These are phyloP conservation scores for Gossypium longicalyx DNA, from an alignment of 345 rosid genomes.

Conservation along the genomic window DNA sequence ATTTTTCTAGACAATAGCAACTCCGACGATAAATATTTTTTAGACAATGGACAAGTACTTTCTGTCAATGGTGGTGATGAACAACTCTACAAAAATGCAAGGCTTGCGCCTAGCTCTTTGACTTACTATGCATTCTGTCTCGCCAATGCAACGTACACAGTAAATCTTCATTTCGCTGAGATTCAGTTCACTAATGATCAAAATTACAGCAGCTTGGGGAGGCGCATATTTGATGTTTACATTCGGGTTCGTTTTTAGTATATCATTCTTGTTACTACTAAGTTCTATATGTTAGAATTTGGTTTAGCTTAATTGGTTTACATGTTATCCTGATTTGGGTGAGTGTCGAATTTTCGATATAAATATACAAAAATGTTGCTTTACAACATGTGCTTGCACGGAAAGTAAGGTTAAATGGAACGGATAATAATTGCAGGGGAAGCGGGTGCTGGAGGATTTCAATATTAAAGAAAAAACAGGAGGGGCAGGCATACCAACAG, in stretches of 20 bases:
- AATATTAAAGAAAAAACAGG: slow-evolving; percentile 40
- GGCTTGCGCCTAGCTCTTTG: slow-evolving; percentile 51
- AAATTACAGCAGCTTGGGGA: slow-evolving; percentile 35
- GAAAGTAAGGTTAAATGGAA: too few relatives aligned
- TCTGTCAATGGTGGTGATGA: background rate
- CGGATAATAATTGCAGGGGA: slow-evolving; percentile 29
- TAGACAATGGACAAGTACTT: slow-evolving; percentile 9
- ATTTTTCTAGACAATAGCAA: slow-evolving; percentile 35
- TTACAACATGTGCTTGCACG: too few relatives aligned
- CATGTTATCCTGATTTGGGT: too few relatives aligned
- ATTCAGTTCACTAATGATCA: slow-evolving; percentile 35
- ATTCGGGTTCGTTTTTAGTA: slow-evolving; percentile 43
- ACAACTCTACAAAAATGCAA: slow-evolving; percentile 38
- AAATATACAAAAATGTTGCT: too few relatives aligned
- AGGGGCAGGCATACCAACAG: slow-evolving; percentile 35
- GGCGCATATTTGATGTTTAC: slow-evolving; percentile 54
- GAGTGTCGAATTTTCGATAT: too few relatives aligned
- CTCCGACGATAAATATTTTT: background rate
- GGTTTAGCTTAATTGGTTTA: background rate
- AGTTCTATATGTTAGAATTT: background rate
- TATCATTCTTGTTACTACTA: background rate
- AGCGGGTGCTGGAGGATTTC: slow-evolving; percentile 45
- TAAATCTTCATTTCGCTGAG: slow-evolving; percentile 29
- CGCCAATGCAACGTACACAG: slow-evolving; percentile 44
- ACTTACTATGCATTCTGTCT: slow-evolving; percentile 62